Evolutionary conservation across 1,284 basidiomycete species (phyloP), one percentile per base, ranked within the genome.

Genomic region (Volvariella volvacea): DNA sequence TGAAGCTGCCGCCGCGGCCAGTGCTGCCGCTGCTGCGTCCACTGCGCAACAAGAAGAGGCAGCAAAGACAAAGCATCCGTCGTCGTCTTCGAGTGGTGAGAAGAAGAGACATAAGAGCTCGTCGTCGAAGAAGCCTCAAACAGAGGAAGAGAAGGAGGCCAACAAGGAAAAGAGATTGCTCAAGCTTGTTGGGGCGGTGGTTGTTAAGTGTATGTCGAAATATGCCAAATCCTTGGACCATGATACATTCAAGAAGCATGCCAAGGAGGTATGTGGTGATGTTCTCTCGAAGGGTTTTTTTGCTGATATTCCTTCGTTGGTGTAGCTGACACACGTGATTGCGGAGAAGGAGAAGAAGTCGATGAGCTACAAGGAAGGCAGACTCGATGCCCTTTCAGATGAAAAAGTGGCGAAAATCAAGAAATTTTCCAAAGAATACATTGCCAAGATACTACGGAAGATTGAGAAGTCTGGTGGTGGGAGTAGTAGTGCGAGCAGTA

Each of bases 331-430:
- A 0, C 74, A 83, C 47, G 62, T 88, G 25, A 84, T 99, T 43
- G 76, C 84, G 14, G 86, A 92, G 46, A 98, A 96, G 65, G 96
- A 99, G 73, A 94, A 92, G 67, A 93, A 91, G 60, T 83, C 88
- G 2, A 65, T 78, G n/a, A 78, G 76, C 30, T 95, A 87, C 60
- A 74, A 74, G 46, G 76, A 85, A 19, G 75, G 75, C 22, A 76
- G 76, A 39, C 73, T 92, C 38, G 88, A 92, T 4, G 44, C 73
- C 8, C 72, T 99, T 8, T 82, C 89, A 1, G 86, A 92, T 1
- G 92, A 97, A 50, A 98, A 98, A 61, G 68, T 75, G 37, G 59
- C 63, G 39, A 98, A 98, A 70, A 92, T 99, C 61, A 96, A 93
- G 67, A 81, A 88, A 54, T 99, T 95, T 61, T 76, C 89, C 32